Evolutionary conservation across 108 stramenopile species (phyloP).

Genomic region (Pseudonitzschia delicatissima): DNA sequence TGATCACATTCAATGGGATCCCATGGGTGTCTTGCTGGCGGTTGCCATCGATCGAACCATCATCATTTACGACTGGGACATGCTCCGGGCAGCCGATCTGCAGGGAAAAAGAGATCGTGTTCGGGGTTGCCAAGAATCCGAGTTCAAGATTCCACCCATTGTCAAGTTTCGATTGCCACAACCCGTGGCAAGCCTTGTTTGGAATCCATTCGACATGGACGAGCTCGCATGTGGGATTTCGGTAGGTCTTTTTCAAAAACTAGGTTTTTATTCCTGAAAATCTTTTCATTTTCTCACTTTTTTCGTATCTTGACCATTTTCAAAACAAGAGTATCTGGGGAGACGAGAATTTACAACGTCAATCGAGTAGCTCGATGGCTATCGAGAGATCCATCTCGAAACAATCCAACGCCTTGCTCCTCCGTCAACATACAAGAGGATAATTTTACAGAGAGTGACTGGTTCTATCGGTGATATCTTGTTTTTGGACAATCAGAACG

Average conservation of each 20-base stretch:
- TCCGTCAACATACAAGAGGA: not conserved
- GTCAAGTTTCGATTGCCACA: constrained; percentile 22
- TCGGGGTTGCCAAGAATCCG: not conserved
- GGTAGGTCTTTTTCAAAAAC: constrained; percentile 12
- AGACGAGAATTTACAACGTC: constrained; percentile 18
- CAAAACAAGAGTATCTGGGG: constrained; percentile 11
- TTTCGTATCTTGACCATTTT: not conserved
- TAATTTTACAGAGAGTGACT: constrained; percentile 10
- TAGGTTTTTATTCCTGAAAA: no score
- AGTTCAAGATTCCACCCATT: constrained; percentile 25
- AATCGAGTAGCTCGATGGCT: constrained; percentile 22
- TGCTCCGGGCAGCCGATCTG: constrained; percentile 33
- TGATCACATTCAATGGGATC: constrained; percentile 40
- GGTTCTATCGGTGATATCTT: constrained; percentile 17
- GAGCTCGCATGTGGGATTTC: constrained; percentile 36
- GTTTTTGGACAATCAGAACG: constrained; percentile 6
- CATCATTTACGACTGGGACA: constrained; percentile 51
- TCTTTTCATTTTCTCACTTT: no score
- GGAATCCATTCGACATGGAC: constrained; percentile 42
- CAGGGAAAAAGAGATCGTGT: constrained; percentile 9
- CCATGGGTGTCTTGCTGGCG: constrained; percentile 42
- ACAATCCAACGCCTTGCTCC: not conserved
- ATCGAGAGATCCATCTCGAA: constrained; percentile 12
- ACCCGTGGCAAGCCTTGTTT: constrained; percentile 20
- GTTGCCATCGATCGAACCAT: constrained; percentile 25